A percentile compares a stretch with the other conserved stretches of the same genome.
phyloP scores from a whole-genome alignment of 1,284 basidiomycete genomes.

The Cutaneotrichosporon spelunceum region DNA sequence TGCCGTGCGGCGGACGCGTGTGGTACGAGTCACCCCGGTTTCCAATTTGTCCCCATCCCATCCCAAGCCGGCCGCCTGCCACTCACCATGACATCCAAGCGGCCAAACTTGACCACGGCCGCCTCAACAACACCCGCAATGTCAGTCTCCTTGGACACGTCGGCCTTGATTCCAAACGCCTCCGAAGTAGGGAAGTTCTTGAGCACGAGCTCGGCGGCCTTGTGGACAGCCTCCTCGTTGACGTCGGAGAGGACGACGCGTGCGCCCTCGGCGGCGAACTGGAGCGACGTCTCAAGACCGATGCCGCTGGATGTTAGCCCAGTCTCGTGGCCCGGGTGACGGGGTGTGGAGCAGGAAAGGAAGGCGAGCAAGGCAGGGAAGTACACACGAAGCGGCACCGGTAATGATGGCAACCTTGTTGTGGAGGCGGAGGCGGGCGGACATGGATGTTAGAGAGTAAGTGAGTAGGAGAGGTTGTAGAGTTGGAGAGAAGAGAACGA shows the following conservation, averaged over 20 bases:
- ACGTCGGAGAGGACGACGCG: constrained; percentile 83
- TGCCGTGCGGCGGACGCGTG: not conserved
- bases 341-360: not conserved
- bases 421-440: constrained; percentile 41
- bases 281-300: constrained; percentile 83
- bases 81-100: constrained; percentile 85
- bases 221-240: constrained; percentile 72
- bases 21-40: not conserved
- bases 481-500: not conserved
- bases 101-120: constrained; percentile 77
- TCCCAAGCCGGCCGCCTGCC: not conserved
- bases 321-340: not conserved
- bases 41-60: not conserved
- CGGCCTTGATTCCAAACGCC: constrained; percentile 69
- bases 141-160: constrained; percentile 83
- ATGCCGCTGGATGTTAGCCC: constrained; percentile 60
- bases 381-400: constrained; percentile 51
- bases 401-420: constrained; percentile 52
- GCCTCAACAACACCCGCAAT: constrained; percentile 75
- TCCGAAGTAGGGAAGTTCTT: constrained; percentile 66
- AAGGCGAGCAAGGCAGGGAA: no score
- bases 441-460: no score
- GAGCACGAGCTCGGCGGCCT: constrained; percentile 63
- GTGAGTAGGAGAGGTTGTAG: no score
- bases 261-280: constrained; percentile 90